Evolutionary conservation across 305 asterid species (phyloP).

Genomic region (Fraxinus sp.): DNA sequence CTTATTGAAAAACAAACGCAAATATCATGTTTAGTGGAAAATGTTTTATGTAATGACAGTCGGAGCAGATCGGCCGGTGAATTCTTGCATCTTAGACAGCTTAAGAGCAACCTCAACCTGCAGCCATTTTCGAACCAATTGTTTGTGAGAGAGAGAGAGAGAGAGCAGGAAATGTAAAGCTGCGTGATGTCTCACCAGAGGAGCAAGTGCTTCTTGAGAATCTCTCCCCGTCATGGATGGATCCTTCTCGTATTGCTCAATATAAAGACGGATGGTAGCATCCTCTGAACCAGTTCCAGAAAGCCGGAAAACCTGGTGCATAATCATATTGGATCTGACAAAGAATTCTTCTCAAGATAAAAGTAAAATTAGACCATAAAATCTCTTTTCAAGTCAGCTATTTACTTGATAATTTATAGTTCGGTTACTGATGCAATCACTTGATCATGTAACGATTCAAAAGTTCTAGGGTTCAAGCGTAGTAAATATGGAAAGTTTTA

Average conservation of each 20-base stretch:
- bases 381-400: not conserved
- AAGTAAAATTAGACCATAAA: not conserved
- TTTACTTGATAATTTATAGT: not conserved
- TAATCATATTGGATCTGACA: not conserved
- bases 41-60: conserved; percentile 74
- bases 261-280: conserved; percentile 93
- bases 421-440: not conserved
- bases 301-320: conserved; percentile 87
- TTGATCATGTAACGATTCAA: not conserved
- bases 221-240: conserved; percentile 83
- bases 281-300: conserved; percentile 99
- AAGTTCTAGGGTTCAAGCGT: not conserved
- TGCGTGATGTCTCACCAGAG: conserved; percentile 49
- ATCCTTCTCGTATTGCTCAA: conserved; percentile 90
- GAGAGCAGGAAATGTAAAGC: not conserved
- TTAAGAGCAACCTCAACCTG: conserved; percentile 94
- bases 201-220: conserved; percentile 85
- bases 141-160: not conserved
- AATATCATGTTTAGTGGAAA: not conserved
- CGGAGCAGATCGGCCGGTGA: conserved; percentile 88
- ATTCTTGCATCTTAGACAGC: conserved; percentile 87
- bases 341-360: not conserved
- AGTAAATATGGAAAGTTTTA: not conserved
- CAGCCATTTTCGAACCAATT: not conserved
- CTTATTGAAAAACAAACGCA: not conserved